Evolutionary conservation across 352 stramenopile species (phyloP), one percentile per base, ranked within the genome.

Genomic region (Globisporangium lucens): DNA sequence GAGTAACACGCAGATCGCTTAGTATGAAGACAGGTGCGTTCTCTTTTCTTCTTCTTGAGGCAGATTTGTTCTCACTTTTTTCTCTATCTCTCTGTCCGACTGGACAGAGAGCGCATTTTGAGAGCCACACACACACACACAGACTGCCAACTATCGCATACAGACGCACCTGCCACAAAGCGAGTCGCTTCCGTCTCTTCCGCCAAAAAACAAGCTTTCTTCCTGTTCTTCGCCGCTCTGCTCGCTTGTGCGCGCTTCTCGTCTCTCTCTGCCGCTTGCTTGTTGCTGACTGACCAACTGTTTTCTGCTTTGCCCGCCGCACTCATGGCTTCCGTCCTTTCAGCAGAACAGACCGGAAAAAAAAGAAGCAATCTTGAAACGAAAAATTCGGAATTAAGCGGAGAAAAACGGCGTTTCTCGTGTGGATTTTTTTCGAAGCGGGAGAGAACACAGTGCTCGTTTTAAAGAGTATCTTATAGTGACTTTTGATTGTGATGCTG

Each of bases 341-440:
- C 56, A 61, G 30, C 56, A 53, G 38, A 63, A 38, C 35, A 43
- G 17, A 51, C 30, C 35, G 10, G 20, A 52, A 65, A 56, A 46
- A 46, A n/a, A 33, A 15, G 43, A 33, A 15, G 43, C 60, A 65
- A 69, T 65, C 56, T 69, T 69, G 56, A 65, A 65, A 41, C 27
- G 60, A 58, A 69, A 65, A 56, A 65, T 69, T 69, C 56, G 56
- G 46, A 65, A 35, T 61, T 69, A 43, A 61, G 30, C 56, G 65
- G 22, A 15, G 12, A n/a, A 0, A 49, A 49, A 17, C 41, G 13
- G 22, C 58, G 58, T 64, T 64, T 64, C 58, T 52, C 12, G 30
- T 30, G 56, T 61, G 56, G 56, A 61, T 61, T 33, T 33, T 30
- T 33, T 61, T 47, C 41, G 29, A 29, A n/a, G 59, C 41, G 59